Evolutionary conservation across 164 flowering plant species (phyloP), one percentile per base, ranked within the genome.

Genomic region (Sextonia rubra): DNA sequence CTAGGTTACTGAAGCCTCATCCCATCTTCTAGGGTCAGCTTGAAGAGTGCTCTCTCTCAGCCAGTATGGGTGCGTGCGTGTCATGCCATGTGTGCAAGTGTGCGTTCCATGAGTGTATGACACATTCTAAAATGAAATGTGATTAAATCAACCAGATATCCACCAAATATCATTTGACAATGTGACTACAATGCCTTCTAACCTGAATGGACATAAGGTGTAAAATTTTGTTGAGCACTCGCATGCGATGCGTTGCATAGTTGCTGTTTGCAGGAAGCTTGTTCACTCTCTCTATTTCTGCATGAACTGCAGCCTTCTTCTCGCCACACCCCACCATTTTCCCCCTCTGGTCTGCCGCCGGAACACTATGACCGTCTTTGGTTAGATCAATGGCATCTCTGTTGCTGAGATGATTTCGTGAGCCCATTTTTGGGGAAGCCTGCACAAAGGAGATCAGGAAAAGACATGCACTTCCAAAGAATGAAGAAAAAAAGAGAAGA

Each of bases 151-250:
- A 62, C 24, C 30, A 62, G 15, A 62, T 62, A 2, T 26, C 24
- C 25, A 62, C 12, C 23, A 23, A 23, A 58, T 58, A 58, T 58
- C 65, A 62, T 62, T 8, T 62, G 65, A 23, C 24, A 4, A 8
- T 62, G 65, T n/a, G 65, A 62, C 20, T 61, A 23, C 9, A 23
- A 25, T 24, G 14, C 64, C 64, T 30, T 25, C 24, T 48, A 58
- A 90, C 95, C 93, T 88, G 83, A 74, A 84, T 65, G 47, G 91
- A 81, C 79, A 90, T 73, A 60, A 92, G 97, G 55, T 88, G 88
- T 70, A 86, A 69, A 30, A 91, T 76, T 82, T 90, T 89, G 80
- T 86, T 88, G 56, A 92, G 88, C 60, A 89, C 90, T 14, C 88
- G 84, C 71, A 80, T 61, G 44, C 94, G 90, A 73, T 92, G 94